Evolutionary conservation across 2,329 filamentous ascomycete species (phyloP), one percentile per base, ranked within the genome.

Genomic region (Claviceps paspali): DNA sequence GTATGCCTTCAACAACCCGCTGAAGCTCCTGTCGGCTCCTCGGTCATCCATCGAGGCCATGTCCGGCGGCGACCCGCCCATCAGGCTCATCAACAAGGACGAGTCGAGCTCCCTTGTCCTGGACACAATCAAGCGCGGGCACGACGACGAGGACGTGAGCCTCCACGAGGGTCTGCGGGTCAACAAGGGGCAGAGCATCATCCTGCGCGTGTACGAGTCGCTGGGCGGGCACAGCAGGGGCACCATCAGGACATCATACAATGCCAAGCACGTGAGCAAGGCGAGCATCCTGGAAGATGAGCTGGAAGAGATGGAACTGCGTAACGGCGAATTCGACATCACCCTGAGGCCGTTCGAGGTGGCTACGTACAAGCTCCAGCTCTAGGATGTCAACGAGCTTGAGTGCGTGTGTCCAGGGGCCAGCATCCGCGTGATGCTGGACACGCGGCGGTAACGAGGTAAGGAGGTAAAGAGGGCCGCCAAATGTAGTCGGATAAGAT

Each of bases 51-150:
- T 57, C 17, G 47, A 55, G 22, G 48, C 35, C 33, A 45, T 54
- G 10, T 43, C 47, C 1, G 41, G 45, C 15, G 49, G n/a, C n/a
- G n/a, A n/a, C n/a, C n/a, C 80, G 14, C 73, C 79, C 0, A 73
- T 95, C 51, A 70, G 70, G 42, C 60, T 95, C n/a, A 65, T 66
- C 1, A 79, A 79, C 32, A 66, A 69, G 31, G 57, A 61, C 34
- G 52, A 52, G 21, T 59, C 57, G 17, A 54, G 67, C 8, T 79
- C 81, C 3, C 63, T 98, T 15, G 65, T 98, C 3, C 65, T 98
- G 1, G 91, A 98, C 54, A 80, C 79, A 1, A 70, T 98, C 56
- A 98, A 98, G 69, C 79, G 91, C 40, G 91, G 84, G n/a, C 82
- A 88, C 53, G 82, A 88, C 49, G 82, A 88, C 46, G 77, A 80